Percentiles rank a stretch among this genome's conserved stretches.
These are phyloP conservation scores for Debaryomyces udenii DNA, from an alignment of 1,139 yeast genomes.

Conservation along the genomic window DNA sequence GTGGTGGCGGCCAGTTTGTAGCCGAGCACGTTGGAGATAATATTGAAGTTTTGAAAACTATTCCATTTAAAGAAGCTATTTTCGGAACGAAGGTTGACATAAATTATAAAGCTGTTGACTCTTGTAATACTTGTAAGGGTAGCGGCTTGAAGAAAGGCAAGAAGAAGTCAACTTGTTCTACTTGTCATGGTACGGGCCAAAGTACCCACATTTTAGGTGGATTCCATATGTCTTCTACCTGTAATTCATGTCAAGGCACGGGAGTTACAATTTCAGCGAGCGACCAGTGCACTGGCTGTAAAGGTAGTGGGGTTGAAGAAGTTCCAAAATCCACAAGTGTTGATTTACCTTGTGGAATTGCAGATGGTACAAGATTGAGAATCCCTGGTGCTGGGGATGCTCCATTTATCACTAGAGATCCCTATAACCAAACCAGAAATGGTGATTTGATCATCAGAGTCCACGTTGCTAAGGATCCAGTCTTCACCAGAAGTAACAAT, in stretches of 20 bases:
- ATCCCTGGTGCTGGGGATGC: slow-evolving; percentile 91
- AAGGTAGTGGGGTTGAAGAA: slow-evolving; percentile 84
- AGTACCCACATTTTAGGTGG: slow-evolving; percentile 89
- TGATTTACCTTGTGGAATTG: slow-evolving; percentile 86
- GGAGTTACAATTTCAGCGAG: slow-evolving; percentile 75
- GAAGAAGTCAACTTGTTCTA: slow-evolving; percentile 74
- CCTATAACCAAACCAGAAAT: slow-evolving; percentile 63
- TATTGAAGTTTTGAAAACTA: slow-evolving; percentile 74
- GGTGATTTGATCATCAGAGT: slow-evolving; percentile 90
- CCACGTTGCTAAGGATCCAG: slow-evolving; percentile 71
- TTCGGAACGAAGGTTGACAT: slow-evolving; percentile 73
- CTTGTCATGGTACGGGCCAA: slow-evolving; percentile 95
- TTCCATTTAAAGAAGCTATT: slow-evolving; percentile 84
- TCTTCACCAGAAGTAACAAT: slow-evolving; percentile 66
- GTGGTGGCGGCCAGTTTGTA: slow-evolving; percentile 49
- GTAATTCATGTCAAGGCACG: slow-evolving; percentile 83
- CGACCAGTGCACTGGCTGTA: slow-evolving; percentile 80
- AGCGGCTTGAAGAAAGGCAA: slow-evolving; percentile 81
- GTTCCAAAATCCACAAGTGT: slow-evolving; percentile 69
- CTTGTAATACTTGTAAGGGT: slow-evolving; percentile 81
- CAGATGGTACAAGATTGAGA: slow-evolving; percentile 83
- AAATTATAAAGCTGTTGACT: slow-evolving; percentile 72
- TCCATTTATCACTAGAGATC: slow-evolving; percentile 69
- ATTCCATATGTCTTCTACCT: slow-evolving; percentile 95
- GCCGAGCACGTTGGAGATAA: slow-evolving; percentile 89